Conservation (phyloP, 2,329 filamentous ascomycete genomes). For the Pseudogymnoascus sp. region DNA sequence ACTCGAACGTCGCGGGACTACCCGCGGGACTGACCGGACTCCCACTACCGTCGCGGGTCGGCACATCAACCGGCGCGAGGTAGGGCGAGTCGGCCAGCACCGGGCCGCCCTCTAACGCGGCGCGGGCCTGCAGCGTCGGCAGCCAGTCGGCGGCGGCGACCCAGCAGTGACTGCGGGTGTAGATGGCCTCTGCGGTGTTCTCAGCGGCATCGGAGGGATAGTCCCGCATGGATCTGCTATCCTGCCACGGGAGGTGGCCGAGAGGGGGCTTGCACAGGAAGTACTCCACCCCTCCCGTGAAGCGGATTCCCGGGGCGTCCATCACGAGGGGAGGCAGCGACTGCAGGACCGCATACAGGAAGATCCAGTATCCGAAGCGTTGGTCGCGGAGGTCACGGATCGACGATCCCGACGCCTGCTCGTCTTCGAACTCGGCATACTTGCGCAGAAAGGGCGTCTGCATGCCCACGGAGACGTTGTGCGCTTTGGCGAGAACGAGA, state of each 20-base stretch:
- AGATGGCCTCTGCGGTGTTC: slow-evolving; percentile 58
- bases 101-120: not conserved
- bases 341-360: slow-evolving; percentile 70
- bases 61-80: not conserved
- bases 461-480: slow-evolving; percentile 54
- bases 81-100: not conserved
- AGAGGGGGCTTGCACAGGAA: slow-evolving; percentile 71
- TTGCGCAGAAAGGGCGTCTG: slow-evolving; percentile 55
- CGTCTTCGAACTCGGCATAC: slow-evolving; percentile 63
- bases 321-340: slow-evolving; percentile 68
- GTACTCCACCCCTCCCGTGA: slow-evolving; percentile 67
- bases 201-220: slow-evolving; percentile 49
- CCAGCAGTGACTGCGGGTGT: slow-evolving; percentile 63
- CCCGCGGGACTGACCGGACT: not conserved
- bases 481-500: slow-evolving; percentile 67
- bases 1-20: not conserved
- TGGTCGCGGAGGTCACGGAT: slow-evolving; percentile 61
- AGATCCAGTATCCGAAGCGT: slow-evolving; percentile 71
- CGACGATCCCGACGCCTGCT: slow-evolving; percentile 54
- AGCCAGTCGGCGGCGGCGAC: slow-evolving; percentile 52
- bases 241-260: slow-evolving; percentile 64
- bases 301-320: slow-evolving; percentile 61
- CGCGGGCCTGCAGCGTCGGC: not conserved
- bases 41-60: not conserved
- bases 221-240: slow-evolving; percentile 54